Evolutionary conservation across 768 basidiomycete genomes (phyloP), one percentile per base, ranked within the genome.

Genomic region (Lentinula raphanica): DNA sequence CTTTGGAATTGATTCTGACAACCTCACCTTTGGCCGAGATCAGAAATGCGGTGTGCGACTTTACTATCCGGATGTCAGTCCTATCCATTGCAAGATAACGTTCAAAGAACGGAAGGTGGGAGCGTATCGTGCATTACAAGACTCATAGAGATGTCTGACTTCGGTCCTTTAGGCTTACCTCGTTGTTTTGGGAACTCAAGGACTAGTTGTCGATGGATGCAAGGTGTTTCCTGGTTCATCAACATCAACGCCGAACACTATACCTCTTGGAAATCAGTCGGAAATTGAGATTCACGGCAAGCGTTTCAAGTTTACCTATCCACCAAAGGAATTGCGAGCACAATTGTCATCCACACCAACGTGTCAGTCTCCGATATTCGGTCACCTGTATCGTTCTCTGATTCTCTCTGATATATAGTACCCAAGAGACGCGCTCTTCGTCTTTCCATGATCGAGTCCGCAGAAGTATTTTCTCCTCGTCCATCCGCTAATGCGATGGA

Each of bases 361-460:
- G 49, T 76, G 77, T 75, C 60, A 50, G 76, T 74, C 55, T 46
- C 62, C 59, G 60, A 53, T 65, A 32, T 48, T 49, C 23, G 59
- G 59, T 15, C 25, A 49, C 15, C 23, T 21, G 11, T 27, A 7
- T 17, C 27, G 28, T n/a, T 55, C 57, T 27, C 12, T 31, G 29
- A 56, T 36, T 57, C 5, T n/a, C n/a, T 23, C 6, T 5, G n/a
- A 49, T 44, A 23, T 42, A 39, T 64, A 69, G 72, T 65, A 54
- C 72, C 65, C 21, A 66, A 67, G 23, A 75, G 76, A 50, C 76
- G 82, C 21, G 76, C 80, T 2, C 76, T 86, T 1, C 82, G 88
- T 28, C 77, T 92, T 59, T 88, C 86, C 2, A 87, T 92, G 85
- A 88, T 92, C 32, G 77, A 83, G 25, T 83, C 83, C 56, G 86